Base-by-base conservation (phyloP, 164 flowering plant species). In the Chimonanthus salicifolius region DNA sequence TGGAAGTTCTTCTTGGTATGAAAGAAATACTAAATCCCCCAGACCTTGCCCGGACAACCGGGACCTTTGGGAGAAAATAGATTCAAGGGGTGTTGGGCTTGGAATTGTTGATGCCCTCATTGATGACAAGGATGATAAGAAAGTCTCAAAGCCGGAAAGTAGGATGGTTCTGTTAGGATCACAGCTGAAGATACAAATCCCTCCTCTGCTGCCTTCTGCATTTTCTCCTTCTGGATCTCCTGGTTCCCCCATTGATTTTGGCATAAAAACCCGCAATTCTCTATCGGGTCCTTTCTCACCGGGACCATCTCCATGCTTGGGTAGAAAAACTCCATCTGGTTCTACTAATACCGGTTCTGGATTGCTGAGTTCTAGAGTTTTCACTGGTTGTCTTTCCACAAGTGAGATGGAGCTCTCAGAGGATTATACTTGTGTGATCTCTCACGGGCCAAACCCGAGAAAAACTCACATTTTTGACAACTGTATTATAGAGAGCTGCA, bases 381-480 rank as follows among this genome's bases (percentile, higher is more conserved):
- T 82, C 63, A 73, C 82, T 0, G 86, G 88, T 10, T 78, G 80
- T 72, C 82, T 86, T 44, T 85, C 92, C 8, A 82, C 84, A 0
- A 79, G 78, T 20, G 94, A 89, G 76, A 88, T 90, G 84, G 97
- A 91, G 77, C 84, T 85, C 15, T 90, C 92, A 2, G 98, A 93
- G 81, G 98, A 91, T 46, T 93, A 91, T 68, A 91, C 94, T 48
- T 81, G 97, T 75, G 93, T 91, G 49, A 88, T 88, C 48, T 74
- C 91, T 0, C 87, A 84, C 63, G 95, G 94, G 0, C 90, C 94
- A 2, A 90, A 88, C 67, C 94, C 94, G 0, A 90, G 62, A 71
- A 89, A 90, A 8, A 91, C 88, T 43, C 98, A 93, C 75, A 90
- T 93, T n/a, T 93, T 88, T 71, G 94, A 87, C 75, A 80, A 90